Evolutionary conservation across 2,329 filamentous ascomycete species (phyloP), one percentile per base, ranked within the genome.

Genomic region (Cryphonectria radicalis): DNA sequence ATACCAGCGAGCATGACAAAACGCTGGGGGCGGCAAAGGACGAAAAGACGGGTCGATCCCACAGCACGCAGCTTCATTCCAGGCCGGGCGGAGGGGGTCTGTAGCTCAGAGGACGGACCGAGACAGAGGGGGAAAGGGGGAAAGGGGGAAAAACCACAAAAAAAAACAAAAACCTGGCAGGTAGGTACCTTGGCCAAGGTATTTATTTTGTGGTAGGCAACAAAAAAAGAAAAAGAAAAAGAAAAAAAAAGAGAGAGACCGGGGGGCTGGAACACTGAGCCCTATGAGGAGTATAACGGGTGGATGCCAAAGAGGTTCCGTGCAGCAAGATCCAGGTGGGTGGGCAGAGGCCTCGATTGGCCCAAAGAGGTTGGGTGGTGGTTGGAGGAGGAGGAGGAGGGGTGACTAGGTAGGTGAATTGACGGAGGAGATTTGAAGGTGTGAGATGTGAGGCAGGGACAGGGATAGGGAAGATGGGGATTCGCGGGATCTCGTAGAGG

Each of bases 171-270:
- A 63, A 71, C 66, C 63, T 71, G 40, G 57, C 64, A 63, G 68
- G 62, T 73, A 73, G n/a, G n/a, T n/a, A n/a, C 68, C 22, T 68
- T 53, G 66, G 13, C 35, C 43, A 28, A 68, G 62, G 66, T 70
- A 68, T 68, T 62, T 63, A 63, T 43, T 66, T 37, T 7, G 40
- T 25, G 32, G 14, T 40, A 28, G 22, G 22, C 19, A 59, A n/a
- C n/a, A n/a, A n/a, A n/a, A n/a, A n/a, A n/a, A n/a, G n/a, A n/a
- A n/a, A n/a, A n/a, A n/a, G n/a, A n/a, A n/a, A n/a, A n/a, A n/a
- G n/a, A n/a, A n/a, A n/a, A n/a, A n/a, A n/a, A 32, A 32, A 32
- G n/a, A 19, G 25, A 4, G 35, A 66, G 50, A 53, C 25, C 19
- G 1, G 28, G 50, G 32, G 22, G 35, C 37, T 35, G n/a, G 25